phyloP scores from a whole-genome alignment of 352 stramenopile species.

The Pythium insidiosum region DNA sequence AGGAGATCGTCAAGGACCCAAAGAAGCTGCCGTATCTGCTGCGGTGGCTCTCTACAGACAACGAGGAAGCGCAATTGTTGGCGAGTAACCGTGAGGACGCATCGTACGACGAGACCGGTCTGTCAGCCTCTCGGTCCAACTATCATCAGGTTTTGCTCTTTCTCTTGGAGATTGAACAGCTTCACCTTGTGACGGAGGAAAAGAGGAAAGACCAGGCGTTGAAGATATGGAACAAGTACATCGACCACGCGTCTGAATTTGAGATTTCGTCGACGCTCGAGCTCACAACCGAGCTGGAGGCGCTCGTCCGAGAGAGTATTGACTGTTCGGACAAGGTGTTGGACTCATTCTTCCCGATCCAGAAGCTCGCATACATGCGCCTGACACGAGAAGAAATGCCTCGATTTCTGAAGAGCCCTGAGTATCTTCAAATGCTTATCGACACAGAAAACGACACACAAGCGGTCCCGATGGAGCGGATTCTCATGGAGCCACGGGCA shows the following conservation, averaged over 20 bases:
- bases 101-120: too few relatives aligned
- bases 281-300: slow-evolving; percentile 65
- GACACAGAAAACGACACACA: slow-evolving; percentile 69
- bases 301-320: slow-evolving; percentile 68
- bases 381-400: slow-evolving; percentile 77
- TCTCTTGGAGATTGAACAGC: slow-evolving; percentile 75
- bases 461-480: slow-evolving; percentile 71
- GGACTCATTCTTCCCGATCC: slow-evolving; percentile 78
- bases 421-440: slow-evolving; percentile 82
- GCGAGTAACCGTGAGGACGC: too few relatives aligned
- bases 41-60: slow-evolving; percentile 60
- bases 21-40: slow-evolving; percentile 82
- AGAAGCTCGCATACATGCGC: slow-evolving; percentile 81
- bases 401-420: slow-evolving; percentile 73
- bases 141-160: slow-evolving; percentile 84
- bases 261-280: slow-evolving; percentile 77
- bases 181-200: slow-evolving; percentile 57
- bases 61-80: slow-evolving; percentile 15
- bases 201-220: slow-evolving; percentile 61
- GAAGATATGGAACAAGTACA: slow-evolving; percentile 87
- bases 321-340: slow-evolving; percentile 31
- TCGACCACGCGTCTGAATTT: slow-evolving; percentile 72
- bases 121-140: slow-evolving; percentile 24
- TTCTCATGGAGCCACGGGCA: slow-evolving; percentile 65
- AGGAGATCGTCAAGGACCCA: slow-evolving; percentile 80